Evolutionary conservation across 169 alveolate species (phyloP), one percentile per base, ranked within the genome.

Genomic region (Plasmodium coatneyi): DNA sequence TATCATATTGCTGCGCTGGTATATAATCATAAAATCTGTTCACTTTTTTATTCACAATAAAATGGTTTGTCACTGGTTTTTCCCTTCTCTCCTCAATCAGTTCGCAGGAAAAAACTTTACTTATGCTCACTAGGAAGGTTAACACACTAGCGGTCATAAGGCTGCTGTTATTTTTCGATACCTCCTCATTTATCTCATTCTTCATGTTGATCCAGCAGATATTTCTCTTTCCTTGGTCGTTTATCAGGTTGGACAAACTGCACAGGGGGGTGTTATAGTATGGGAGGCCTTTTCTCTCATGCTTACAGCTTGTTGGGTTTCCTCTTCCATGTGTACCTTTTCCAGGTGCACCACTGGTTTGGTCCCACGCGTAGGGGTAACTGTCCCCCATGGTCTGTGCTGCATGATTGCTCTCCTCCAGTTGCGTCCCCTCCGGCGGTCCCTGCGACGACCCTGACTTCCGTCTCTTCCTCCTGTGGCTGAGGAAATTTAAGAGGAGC

Each of bases 61-160:
- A 82, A 74, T 86, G 72, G 80, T 76, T 52, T 28, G 52, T 72
- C 22, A 74, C n/a, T 39, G 60, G 34, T 76, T 86, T 86, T 4
- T 86, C 93, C 66, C 84, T 86, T 76, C 66, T 86, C 66, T 76
- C 80, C 16, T 86, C 79, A 43, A 86, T 78, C 25, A 86, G 52
- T 86, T 86, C 86, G 66, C 93, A 86, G 66, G 32, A 76, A 70
- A 74, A 86, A 30, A 74, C 78, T 86, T 49, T 86, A 76, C 93
- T 86, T 86, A 86, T 86, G 66, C 93, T 86, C 39, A 79, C 36
- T 28, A 86, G 66, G 36, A 86, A 86, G 3, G 70, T 74, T 72
- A 86, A 76, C 16, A 86, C 22, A 52, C 54, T 86, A 19, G 41
- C 60, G 25, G 82, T 76, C 39, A 74, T 86, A n/a, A 41, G 52